These are phyloP conservation scores for Polytrichum commune DNA, from an alignment of 225 moss, liverwort and hornwort species.

Conservation along the genomic window DNA sequence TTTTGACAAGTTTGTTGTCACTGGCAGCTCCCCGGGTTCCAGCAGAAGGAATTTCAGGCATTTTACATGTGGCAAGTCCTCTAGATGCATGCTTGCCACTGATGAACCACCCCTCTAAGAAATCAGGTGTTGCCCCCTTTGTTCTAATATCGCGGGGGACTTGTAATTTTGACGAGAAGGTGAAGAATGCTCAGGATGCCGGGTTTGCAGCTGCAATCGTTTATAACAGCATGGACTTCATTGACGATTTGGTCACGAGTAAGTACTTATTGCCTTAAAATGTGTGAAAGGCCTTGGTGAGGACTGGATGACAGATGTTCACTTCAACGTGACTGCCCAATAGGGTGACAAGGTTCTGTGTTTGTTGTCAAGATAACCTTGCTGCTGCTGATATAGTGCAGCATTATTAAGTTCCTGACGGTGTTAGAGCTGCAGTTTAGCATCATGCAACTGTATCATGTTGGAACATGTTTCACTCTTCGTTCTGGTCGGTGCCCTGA, in stretches of 20 bases:
- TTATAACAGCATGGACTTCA: slow-evolving; percentile 77
- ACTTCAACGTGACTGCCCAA: too few relatives aligned
- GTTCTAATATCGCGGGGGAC: slow-evolving; percentile 77
- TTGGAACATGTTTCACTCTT: too few relatives aligned
- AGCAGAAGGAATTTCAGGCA: slow-evolving; percentile 66
- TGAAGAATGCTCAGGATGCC: slow-evolving; percentile 87
- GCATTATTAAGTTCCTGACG: too few relatives aligned
- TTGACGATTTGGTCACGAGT: slow-evolving; percentile 88
- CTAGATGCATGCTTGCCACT: slow-evolving; percentile 68
- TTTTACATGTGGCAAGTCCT: slow-evolving; percentile 66
- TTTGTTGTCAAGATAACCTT: too few relatives aligned
- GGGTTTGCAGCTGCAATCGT: slow-evolving; percentile 90
- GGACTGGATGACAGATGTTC: too few relatives aligned
- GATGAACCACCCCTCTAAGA: slow-evolving; percentile 47
- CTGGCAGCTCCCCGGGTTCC: slow-evolving; percentile 73
- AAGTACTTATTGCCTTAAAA: slow-evolving; percentile 18
- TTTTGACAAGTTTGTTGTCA: slow-evolving; percentile 6
- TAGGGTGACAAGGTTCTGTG: too few relatives aligned
- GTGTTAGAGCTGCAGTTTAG: too few relatives aligned
- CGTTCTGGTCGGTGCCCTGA: too few relatives aligned
- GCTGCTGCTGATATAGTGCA: too few relatives aligned
- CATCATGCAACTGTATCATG: too few relatives aligned
- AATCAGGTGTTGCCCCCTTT: slow-evolving; percentile 47
- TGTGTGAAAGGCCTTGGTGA: too few relatives aligned
- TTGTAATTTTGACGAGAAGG: slow-evolving; percentile 90